Conservation (phyloP, 495 filamentous ascomycete species). For the Jackrogersella multiformis region DNA sequence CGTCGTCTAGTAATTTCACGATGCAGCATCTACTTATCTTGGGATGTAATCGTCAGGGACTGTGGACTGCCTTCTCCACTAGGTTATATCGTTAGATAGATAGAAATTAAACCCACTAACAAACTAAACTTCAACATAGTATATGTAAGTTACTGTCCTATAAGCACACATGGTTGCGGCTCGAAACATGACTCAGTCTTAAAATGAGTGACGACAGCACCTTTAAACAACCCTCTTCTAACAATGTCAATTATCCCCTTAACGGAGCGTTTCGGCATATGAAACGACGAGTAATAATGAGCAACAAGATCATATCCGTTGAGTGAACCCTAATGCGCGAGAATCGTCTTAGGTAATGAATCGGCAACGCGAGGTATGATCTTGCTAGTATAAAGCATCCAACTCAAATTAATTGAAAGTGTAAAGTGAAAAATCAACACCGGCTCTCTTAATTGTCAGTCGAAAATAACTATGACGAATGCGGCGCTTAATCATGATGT, state of each 20-base stretch:
- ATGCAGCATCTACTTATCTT: background rate
- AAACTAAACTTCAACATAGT: too few relatives aligned
- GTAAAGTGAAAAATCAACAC: background rate
- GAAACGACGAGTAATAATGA: too few relatives aligned
- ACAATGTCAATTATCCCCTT: background rate
- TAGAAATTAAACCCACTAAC: background rate
- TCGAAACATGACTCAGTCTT: conserved; percentile 15
- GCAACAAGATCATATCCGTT: too few relatives aligned
- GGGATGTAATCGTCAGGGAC: conserved; percentile 8
- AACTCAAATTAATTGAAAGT: too few relatives aligned
- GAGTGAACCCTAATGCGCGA: too few relatives aligned
- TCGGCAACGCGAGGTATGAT: background rate
- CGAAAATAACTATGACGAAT: background rate
- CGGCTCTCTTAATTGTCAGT: background rate
- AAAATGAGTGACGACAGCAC: conserved; percentile 5
- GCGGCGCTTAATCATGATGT: conserved; percentile 16
- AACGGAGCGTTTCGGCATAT: background rate
- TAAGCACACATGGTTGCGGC: too few relatives aligned
- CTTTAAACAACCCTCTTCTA: background rate
- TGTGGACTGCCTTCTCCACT: conserved; percentile 9
- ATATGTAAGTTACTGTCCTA: too few relatives aligned
- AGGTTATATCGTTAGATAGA: background rate
- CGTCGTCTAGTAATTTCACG: background rate
- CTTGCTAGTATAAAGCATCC: background rate
- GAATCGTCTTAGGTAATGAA: too few relatives aligned